These are phyloP conservation scores for Auriscalpium vulgare DNA, from an alignment of 768 basidiomycete species.

Conservation along the genomic window DNA sequence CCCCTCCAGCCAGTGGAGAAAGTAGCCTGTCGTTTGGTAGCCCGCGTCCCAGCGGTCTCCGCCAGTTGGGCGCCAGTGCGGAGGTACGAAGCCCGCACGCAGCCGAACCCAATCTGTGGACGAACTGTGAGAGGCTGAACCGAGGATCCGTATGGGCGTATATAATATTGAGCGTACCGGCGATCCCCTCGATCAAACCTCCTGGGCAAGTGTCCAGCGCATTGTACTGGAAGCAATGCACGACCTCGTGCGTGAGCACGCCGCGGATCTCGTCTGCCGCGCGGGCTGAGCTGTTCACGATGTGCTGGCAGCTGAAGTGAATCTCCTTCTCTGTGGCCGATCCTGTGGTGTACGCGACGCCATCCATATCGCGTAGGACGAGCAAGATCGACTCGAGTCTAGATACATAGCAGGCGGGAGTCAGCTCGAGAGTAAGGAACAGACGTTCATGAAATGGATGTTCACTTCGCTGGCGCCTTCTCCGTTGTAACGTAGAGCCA, in stretches of 20 bases:
- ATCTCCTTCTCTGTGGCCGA: conserved; percentile 57
- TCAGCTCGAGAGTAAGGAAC: too few relatives aligned
- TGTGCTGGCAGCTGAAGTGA: conserved; percentile 61
- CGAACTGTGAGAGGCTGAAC: neutral
- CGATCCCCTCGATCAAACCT: conserved; percentile 74
- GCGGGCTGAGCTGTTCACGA: conserved; percentile 37
- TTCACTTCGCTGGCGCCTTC: conserved; percentile 10
- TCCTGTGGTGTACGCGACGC: conserved; percentile 64
- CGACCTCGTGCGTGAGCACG: conserved; percentile 68
- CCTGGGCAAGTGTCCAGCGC: conserved; percentile 52
- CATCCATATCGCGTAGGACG: conserved; percentile 57
- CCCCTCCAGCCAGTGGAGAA: conserved; percentile 60
- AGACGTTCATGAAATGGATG: too few relatives aligned
- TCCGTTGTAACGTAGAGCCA: conserved; percentile 11
- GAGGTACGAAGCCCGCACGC: conserved; percentile 47
- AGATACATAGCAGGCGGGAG: neutral
- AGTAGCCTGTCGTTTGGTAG: conserved; percentile 67
- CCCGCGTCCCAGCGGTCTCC: conserved; percentile 64
- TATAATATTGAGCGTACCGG: conserved; percentile 38
- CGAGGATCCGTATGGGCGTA: neutral
- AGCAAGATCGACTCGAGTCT: conserved; percentile 37
- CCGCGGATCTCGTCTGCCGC: conserved; percentile 55
- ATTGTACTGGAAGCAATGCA: conserved; percentile 73
- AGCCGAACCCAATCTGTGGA: conserved; percentile 63
- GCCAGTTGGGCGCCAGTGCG: conserved; percentile 54